A percentile compares a stretch with the other conserved stretches of the same genome.
Evolutionary conservation across 139 green algal genomes (phyloP).

Genomic region (Dunaliella primolecta): DNA sequence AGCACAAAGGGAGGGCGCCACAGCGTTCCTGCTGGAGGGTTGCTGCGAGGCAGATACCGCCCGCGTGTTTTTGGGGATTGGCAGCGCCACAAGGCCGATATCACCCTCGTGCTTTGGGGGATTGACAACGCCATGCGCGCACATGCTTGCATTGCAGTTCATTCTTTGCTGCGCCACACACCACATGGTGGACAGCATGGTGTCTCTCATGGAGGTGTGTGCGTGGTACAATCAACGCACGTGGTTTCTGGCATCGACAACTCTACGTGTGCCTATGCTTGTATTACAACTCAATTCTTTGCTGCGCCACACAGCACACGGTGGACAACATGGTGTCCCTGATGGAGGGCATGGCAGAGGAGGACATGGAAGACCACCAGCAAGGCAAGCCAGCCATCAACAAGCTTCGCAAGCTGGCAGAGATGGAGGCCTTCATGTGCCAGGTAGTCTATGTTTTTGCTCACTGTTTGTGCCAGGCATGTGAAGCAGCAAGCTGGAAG

Average conservation of each 20-base stretch:
- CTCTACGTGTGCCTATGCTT: background rate
- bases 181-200: too few species aligned
- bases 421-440: constrained; percentile 34
- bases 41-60: too few species aligned
- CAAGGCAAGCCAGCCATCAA: constrained; percentile 29
- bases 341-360: constrained; percentile 35
- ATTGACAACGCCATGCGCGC: too few species aligned
- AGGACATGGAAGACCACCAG: constrained; percentile 36
- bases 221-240: background rate
- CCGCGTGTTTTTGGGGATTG: too few species aligned
- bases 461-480: background rate
- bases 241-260: background rate
- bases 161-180: too few species aligned
- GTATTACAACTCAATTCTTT: too few species aligned
- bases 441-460: background rate
- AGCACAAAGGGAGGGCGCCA: too few species aligned
- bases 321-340: constrained; percentile 38
- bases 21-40: too few species aligned
- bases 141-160: too few species aligned
- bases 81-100: too few species aligned
- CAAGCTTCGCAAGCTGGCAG: constrained; percentile 38
- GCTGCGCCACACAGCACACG: constrained; percentile 13
- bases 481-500: background rate
- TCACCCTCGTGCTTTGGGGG: too few species aligned
- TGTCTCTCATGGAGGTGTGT: background rate